Conservation (phyloP, 768 basidiomycete genomes). For the Floccularia luteovirens region DNA sequence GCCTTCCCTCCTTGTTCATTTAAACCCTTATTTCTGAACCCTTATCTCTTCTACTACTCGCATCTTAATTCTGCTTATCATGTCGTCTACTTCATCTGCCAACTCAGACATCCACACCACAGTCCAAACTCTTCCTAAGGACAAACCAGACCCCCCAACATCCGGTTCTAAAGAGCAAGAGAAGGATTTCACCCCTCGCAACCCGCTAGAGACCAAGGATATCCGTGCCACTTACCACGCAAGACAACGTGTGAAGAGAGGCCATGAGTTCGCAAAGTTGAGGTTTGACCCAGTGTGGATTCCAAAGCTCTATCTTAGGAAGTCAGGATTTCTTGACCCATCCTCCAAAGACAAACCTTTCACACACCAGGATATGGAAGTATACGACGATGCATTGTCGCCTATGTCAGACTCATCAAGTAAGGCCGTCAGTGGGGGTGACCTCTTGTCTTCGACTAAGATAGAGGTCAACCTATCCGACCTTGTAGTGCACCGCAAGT, state of each 20-base stretch:
- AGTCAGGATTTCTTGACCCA: no score
- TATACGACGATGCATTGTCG: neutral
- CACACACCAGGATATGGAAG: neutral
- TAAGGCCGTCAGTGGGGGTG: neutral
- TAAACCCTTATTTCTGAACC: neutral
- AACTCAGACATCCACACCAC: neutral
- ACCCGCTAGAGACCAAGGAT: conserved; percentile 25
- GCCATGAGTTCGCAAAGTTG: conserved; percentile 28
- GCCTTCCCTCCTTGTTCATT: no score
- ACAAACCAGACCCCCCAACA: neutral
- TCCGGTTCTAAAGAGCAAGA: conserved; percentile 2
- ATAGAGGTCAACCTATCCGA: conserved; percentile 25
- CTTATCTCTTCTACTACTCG: neutral
- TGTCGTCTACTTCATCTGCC: neutral
- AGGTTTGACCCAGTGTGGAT: conserved; percentile 17
- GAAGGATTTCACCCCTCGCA: conserved; percentile 7
- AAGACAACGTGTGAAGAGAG: conserved; percentile 37
- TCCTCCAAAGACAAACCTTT: conserved; percentile 9
- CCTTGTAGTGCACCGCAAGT: conserved; percentile 21
- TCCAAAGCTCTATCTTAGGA: no score
- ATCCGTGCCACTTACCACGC: conserved; percentile 41
- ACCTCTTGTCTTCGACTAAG: conserved; percentile 4
- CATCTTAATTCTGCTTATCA: neutral
- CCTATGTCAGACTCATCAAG: neutral
- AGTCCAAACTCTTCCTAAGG: neutral